These are phyloP conservation scores for Eudorina sp. DNA, from an alignment of 139 green algal species.

Conservation along the genomic window DNA sequence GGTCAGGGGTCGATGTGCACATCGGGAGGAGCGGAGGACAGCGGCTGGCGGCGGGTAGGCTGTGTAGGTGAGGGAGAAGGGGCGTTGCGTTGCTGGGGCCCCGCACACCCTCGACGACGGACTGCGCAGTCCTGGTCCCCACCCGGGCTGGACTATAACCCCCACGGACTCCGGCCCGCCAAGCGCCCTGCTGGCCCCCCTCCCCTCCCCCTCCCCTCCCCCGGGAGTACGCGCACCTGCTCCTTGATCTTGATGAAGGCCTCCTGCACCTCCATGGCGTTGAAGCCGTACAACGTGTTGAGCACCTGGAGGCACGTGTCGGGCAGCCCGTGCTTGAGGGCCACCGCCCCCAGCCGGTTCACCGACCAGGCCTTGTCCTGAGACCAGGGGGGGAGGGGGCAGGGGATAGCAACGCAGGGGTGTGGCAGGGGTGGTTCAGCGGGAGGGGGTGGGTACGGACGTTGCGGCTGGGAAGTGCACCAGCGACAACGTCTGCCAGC, in stretches of 20 bases:
- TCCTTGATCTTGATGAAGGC: slow-evolving; percentile 98
- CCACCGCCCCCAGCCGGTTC: slow-evolving; percentile 91
- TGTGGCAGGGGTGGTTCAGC: slow-evolving; percentile 24
- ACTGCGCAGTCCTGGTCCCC: no score
- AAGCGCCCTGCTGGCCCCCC: not conserved
- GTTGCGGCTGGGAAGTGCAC: no score
- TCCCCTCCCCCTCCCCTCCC: not conserved
- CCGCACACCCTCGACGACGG: no score
- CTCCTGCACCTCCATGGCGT: slow-evolving; percentile 98
- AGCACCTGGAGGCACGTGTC: slow-evolving; percentile 82
- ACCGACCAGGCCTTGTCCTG: slow-evolving; percentile 96
- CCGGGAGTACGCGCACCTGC: slow-evolving; percentile 72
- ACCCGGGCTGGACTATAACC: no score
- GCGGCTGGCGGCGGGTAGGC: no score
- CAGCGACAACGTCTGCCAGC: no score
- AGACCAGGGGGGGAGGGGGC: not conserved
- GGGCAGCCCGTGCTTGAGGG: slow-evolving; percentile 67
- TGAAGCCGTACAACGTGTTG: slow-evolving; percentile 96
- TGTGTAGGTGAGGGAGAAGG: no score
- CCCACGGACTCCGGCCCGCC: no score
- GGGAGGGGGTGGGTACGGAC: not conserved
- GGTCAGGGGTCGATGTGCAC: no score
- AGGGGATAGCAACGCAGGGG: not conserved
- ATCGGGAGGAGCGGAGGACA: no score
- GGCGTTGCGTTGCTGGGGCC: no score